These are phyloP conservation scores for Termitomyces sp. DNA, from an alignment of 768 basidiomycete species.

Conservation along the genomic window DNA sequence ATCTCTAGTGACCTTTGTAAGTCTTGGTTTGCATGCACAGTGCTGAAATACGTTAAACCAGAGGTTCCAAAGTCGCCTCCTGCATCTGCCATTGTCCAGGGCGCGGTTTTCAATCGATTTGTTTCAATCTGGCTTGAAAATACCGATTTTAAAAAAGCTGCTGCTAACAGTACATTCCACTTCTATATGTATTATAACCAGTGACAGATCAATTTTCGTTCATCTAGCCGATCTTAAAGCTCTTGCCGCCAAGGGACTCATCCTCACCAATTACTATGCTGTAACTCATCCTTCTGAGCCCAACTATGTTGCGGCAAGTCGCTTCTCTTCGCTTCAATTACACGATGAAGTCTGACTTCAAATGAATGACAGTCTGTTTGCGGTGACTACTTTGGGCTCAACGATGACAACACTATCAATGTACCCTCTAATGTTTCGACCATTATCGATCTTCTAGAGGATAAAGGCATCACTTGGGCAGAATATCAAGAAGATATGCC, in stretches of 20 bases:
- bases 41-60: neutral
- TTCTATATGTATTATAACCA: no score
- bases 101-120: slow-evolving; percentile 25
- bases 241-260: slow-evolving; percentile 45
- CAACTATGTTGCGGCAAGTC: slow-evolving; percentile 41
- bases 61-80: neutral
- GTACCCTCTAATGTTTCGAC: slow-evolving; percentile 48
- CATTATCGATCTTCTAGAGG: slow-evolving; percentile 55
- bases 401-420: slow-evolving; percentile 31
- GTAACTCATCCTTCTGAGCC: slow-evolving; percentile 59
- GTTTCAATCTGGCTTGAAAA: slow-evolving; percentile 57
- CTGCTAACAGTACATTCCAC: slow-evolving; percentile 18
- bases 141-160: slow-evolving; percentile 38
- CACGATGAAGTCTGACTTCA: slow-evolving; percentile 9
- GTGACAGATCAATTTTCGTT: neutral
- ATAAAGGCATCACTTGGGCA: slow-evolving; percentile 54
- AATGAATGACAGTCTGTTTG: slow-evolving; percentile 5
- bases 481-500: slow-evolving; percentile 60
- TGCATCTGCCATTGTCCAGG: slow-evolving; percentile 11
- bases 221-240: slow-evolving; percentile 21
- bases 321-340: neutral
- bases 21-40: neutral
- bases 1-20: neutral
- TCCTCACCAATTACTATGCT: slow-evolving; percentile 38
- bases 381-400: slow-evolving; percentile 29